Percentiles rank a stretch among this genome's conserved stretches.
Evolutionary conservation across 2,329 filamentous ascomycete genomes (phyloP).

Genomic region (Sarocladium oryzae): DNA sequence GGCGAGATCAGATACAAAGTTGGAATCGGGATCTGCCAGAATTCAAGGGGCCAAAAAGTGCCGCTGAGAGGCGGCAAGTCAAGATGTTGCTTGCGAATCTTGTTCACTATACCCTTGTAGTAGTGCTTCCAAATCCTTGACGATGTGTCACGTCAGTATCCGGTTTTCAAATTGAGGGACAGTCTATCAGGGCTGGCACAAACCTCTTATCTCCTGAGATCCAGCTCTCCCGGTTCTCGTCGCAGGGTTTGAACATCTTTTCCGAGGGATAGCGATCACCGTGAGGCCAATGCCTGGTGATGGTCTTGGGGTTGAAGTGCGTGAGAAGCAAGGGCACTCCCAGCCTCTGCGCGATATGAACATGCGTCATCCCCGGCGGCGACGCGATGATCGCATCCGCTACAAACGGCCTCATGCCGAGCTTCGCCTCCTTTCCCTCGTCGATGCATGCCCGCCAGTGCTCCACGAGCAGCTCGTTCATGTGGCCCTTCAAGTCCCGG

Average conservation of each 20-base stretch:
- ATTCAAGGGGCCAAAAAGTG: neutral
- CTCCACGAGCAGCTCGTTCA: neutral
- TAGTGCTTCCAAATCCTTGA: neutral
- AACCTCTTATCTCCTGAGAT: neutral
- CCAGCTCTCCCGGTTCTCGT: constrained; percentile 1
- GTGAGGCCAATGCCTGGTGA: neutral
- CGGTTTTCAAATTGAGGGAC: no score
- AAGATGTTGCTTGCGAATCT: neutral
- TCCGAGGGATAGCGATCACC: neutral
- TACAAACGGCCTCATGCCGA: neutral
- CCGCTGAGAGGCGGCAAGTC: neutral
- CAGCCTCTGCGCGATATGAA: neutral
- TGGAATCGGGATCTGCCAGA: neutral
- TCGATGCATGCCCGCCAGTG: neutral
- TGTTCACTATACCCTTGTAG: neutral
- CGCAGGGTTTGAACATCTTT: neutral
- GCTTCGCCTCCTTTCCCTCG: neutral
- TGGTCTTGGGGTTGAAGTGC: constrained; percentile 4
- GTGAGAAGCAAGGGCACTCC: neutral
- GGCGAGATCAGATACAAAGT: neutral
- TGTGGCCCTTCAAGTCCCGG: neutral
- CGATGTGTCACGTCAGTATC: neutral
- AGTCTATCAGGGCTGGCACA: no score
- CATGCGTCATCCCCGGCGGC: constrained; percentile 1
- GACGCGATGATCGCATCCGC: neutral